phyloP scores from a whole-genome alignment of 2,329 filamentous ascomycete species.

The Ceratocystis destructans region DNA sequence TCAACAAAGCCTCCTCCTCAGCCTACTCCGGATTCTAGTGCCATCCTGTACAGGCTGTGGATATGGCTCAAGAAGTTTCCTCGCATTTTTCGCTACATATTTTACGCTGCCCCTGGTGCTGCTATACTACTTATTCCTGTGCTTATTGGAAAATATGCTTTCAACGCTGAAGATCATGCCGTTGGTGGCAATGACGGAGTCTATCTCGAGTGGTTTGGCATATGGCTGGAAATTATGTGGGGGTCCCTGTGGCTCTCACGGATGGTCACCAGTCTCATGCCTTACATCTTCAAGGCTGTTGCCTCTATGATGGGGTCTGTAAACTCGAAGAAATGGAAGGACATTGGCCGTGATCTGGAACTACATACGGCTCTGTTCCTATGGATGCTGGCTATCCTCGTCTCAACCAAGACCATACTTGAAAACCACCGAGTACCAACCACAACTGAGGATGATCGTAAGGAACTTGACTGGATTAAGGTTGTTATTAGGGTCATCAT shows the following conservation, averaged over 20 bases:
- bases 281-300: slow-evolving; percentile 34
- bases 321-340: slow-evolving; percentile 84
- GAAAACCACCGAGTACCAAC: slow-evolving; percentile 29
- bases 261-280: slow-evolving; percentile 39
- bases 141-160: slow-evolving; percentile 31
- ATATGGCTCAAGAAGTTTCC: slow-evolving; percentile 36
- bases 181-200: slow-evolving; percentile 59
- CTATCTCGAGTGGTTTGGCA: slow-evolving; percentile 74
- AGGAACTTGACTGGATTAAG: slow-evolving; percentile 52
- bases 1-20: slow-evolving; percentile 16
- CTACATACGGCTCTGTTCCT: slow-evolving; percentile 76
- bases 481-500: slow-evolving; percentile 78
- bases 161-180: slow-evolving; percentile 30
- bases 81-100: slow-evolving; percentile 35
- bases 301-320: slow-evolving; percentile 67
- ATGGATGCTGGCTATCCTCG: slow-evolving; percentile 76
- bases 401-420: slow-evolving; percentile 77
- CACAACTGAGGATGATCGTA: slow-evolving; percentile 32
- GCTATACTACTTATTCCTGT: slow-evolving; percentile 35
- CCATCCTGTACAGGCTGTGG: slow-evolving; percentile 31
- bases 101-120: slow-evolving; percentile 36
- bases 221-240: slow-evolving; percentile 93
- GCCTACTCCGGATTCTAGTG: slow-evolving; percentile 22
- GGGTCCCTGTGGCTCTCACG: slow-evolving; percentile 69
- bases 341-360: slow-evolving; percentile 74